phyloP scores from a whole-genome alignment of 192 early-diverging fungal genomes.

The Spinellus fusiger region DNA sequence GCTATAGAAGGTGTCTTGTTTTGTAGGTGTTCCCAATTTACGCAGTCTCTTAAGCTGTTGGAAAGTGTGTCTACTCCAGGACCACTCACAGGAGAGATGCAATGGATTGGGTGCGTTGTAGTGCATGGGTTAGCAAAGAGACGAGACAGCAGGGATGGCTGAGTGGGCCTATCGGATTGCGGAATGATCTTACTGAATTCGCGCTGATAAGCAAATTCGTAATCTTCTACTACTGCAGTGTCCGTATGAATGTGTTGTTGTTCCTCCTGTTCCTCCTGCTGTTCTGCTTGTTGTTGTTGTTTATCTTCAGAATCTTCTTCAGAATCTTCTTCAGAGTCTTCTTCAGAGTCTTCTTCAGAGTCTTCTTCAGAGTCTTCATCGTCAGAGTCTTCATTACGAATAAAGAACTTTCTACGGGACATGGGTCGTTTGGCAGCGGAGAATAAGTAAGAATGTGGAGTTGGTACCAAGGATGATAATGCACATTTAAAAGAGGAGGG shows the following conservation, averaged over 20 bases:
- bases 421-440: background rate
- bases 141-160: background rate
- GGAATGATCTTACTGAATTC: background rate
- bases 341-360: background rate
- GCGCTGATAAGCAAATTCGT: background rate
- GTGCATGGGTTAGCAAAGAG: background rate
- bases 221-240: background rate
- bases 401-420: background rate
- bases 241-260: no score
- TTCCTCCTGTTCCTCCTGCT: background rate
- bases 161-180: background rate
- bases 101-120: background rate
- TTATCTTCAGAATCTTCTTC: background rate
- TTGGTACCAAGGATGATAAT: background rate
- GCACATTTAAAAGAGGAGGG: background rate
- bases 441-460: background rate
- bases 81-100: background rate
- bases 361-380: background rate
- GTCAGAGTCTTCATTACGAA: background rate
- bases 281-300: background rate
- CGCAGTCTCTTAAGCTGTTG: background rate
- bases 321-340: background rate
- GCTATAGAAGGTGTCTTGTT: no score
- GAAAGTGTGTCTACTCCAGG: background rate
- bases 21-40: slow-evolving; percentile 1